phyloP scores from a whole-genome alignment of 2,329 filamentous ascomycete genomes.

The Bisporella sp. region DNA sequence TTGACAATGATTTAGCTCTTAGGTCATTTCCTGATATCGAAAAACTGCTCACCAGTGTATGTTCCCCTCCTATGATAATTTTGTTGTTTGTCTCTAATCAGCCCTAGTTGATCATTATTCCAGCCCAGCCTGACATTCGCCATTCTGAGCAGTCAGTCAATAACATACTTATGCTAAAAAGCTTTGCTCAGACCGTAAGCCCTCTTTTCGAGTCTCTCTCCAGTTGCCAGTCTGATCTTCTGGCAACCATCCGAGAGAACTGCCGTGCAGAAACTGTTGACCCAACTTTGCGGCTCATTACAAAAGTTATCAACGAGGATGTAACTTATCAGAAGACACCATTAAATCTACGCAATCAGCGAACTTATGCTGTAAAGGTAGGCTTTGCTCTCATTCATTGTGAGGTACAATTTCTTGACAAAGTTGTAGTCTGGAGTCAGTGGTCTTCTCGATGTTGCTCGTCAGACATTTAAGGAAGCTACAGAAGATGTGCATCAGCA shows the following conservation, averaged over 20 bases:
- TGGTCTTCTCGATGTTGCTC: slow-evolving; percentile 79
- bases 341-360: slow-evolving; percentile 81
- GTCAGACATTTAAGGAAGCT: slow-evolving; percentile 84
- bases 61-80: slow-evolving; percentile 12
- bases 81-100: slow-evolving; percentile 12
- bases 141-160: slow-evolving; percentile 78
- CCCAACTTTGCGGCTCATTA: slow-evolving; percentile 58
- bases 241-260: slow-evolving; percentile 61
- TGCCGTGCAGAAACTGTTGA: slow-evolving; percentile 58
- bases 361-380: slow-evolving; percentile 81
- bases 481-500: slow-evolving; percentile 71
- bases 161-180: slow-evolving; percentile 79
- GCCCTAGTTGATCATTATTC: slow-evolving; percentile 66
- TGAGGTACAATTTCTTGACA: neutral
- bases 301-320: slow-evolving; percentile 69
- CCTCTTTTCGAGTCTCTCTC: slow-evolving; percentile 62
- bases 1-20: slow-evolving; percentile 42
- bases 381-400: neutral
- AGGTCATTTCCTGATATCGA: slow-evolving; percentile 75
- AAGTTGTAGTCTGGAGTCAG: slow-evolving; percentile 62
- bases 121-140: slow-evolving; percentile 56
- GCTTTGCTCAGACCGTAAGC: slow-evolving; percentile 63
- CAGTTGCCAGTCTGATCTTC: slow-evolving; percentile 55
- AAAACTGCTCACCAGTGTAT: slow-evolving; percentile 66
- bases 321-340: slow-evolving; percentile 71